Base-by-base conservation (phyloP, 2,329 filamentous ascomycete species). In the Paraphaeosphaeria sporulosa region DNA sequence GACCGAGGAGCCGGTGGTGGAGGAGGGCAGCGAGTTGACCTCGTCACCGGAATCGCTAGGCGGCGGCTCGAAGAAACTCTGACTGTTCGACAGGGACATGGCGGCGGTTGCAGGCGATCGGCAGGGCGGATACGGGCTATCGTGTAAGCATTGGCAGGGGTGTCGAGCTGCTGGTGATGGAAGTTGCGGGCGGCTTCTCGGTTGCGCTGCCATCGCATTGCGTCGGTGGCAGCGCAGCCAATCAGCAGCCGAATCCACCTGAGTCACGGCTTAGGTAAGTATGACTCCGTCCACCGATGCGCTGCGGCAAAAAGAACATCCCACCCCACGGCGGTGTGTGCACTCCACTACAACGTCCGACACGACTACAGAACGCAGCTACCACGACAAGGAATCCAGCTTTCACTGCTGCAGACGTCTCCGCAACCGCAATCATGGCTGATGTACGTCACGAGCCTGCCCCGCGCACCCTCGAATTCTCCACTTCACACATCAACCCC, bases 341-440 rank as follows among this genome's bases (percentile, higher is more conserved):
- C 44, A 42, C 44, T 30, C 17, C 58, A 60, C 40, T 44, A 55
- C 38, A 42, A 58, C 30, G 19, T 25, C 27, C 19, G 4, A n/a
- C 42, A 44, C 30, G 17, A n/a, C 52, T 19, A 38, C 52, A 54
- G 13, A 17, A 19, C 32, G 25, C 30, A 23, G 25, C 25, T 5
- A 23, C 12, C 4, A 44, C 51, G 40, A 27, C 44, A 58, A 51
- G 53, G 40, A 19, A 55, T 50, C 60, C 15, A 43, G 21, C n/a
- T 48, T 13, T 52, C 9, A 38, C 42, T 27, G 38, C 43, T 50
- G 10, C 62, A 27, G 53, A 69, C 57, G 55, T 19, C 15, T n/a
- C 23, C 4, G 12, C 32, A 67, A 75, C 71, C 78, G 79, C 81
- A 81, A 84, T 79, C 79, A 86, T 86, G 84, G 82, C 83, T 70